These are phyloP conservation scores for Ceriops zippeliana DNA, from an alignment of 345 rosid genomes.

Conservation along the genomic window DNA sequence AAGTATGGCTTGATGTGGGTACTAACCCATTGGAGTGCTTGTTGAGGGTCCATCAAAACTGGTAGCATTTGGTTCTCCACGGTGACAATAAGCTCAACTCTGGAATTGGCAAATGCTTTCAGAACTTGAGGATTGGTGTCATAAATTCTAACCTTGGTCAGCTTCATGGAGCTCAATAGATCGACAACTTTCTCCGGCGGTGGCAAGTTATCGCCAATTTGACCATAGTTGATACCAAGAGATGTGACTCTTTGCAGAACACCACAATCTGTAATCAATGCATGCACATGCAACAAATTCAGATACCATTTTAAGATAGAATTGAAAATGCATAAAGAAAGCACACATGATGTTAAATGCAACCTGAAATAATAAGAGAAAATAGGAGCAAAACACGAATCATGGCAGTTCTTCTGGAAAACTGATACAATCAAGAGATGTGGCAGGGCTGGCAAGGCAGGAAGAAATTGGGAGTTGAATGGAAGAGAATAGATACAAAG, in stretches of 20 bases:
- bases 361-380: slow-evolving; percentile 48
- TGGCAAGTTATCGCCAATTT: slow-evolving; percentile 74
- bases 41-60: slow-evolving; percentile 15
- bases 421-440: slow-evolving; percentile 27
- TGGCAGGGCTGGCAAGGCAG: not conserved
- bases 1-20: slow-evolving; percentile 23
- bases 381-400: slow-evolving; percentile 37
- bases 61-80: slow-evolving; percentile 72
- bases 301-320: not conserved
- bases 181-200: slow-evolving; percentile 62
- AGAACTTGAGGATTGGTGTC: slow-evolving; percentile 80
- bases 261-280: slow-evolving; percentile 35
- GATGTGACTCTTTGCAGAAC: slow-evolving; percentile 44
- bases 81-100: slow-evolving; percentile 68
- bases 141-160: slow-evolving; percentile 73
- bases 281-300: not conserved
- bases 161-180: slow-evolving; percentile 56
- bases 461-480: slow-evolving; percentile 11
- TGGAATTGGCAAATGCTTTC: slow-evolving; percentile 70
- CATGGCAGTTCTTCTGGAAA: slow-evolving; percentile 27
- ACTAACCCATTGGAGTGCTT: slow-evolving; percentile 25
- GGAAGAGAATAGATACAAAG: slow-evolving; percentile 9
- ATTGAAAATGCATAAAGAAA: not conserved
- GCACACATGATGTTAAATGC: slow-evolving; percentile 12
- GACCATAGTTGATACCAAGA: slow-evolving; percentile 91